Percentiles rank a stretch among this genome's conserved stretches.
Evolutionary conservation across 2,329 filamentous ascomycete species (phyloP).

Genomic region (Rutstroemia sp.): DNA sequence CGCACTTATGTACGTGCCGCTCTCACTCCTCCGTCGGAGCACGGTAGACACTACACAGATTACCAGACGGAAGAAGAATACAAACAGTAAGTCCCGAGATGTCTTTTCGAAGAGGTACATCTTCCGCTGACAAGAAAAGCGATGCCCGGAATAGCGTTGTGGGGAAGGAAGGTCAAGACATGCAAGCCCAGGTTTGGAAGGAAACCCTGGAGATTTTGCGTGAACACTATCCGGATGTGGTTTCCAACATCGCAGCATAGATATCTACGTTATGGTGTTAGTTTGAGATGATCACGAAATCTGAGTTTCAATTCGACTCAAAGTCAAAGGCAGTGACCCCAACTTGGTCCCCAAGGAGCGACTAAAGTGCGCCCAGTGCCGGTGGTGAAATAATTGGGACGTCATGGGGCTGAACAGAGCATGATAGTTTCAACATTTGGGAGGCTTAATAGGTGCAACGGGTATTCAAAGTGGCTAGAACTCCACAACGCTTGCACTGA

Average conservation of each 20-base stretch:
- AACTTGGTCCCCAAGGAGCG: no score
- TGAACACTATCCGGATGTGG: constrained; percentile 10
- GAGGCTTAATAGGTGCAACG: no score
- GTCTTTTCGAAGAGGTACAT: background rate
- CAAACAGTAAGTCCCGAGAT: constrained; percentile 13
- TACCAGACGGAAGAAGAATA: constrained; percentile 22
- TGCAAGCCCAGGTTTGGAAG: constrained; percentile 23
- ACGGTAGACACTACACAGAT: constrained; percentile 22
- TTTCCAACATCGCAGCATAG: background rate
- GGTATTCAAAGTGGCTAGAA: no score
- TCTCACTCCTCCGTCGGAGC: constrained; percentile 20
- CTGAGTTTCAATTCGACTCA: no score
- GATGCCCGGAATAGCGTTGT: constrained; percentile 18
- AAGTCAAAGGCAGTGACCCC: no score
- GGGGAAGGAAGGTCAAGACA: constrained; percentile 19
- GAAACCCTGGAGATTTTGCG: constrained; percentile 21
- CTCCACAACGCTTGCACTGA: no score
- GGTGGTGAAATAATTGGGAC: no score
- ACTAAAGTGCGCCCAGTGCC: no score
- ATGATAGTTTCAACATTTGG: no score
- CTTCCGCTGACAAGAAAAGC: constrained; percentile 6
- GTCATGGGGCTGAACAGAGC: no score
- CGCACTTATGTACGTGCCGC: constrained; percentile 26
- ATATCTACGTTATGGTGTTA: no score
- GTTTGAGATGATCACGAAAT: no score